Base-by-base conservation (phyloP, 1,139 yeast genomes). In the Trichomonascaceae sp. region DNA sequence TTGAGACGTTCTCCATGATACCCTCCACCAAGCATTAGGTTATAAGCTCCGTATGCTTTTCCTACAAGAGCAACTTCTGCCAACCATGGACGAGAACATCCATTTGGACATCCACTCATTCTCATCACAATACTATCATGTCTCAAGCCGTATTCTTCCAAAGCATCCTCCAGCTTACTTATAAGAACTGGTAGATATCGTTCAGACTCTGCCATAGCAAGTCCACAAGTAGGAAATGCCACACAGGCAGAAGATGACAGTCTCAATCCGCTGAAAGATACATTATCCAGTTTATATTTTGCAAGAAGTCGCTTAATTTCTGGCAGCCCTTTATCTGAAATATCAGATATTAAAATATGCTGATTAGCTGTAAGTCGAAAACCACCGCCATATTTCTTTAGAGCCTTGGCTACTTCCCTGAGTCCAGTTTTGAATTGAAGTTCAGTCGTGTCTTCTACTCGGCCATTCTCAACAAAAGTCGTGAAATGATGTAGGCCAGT, bases 41-140 rank as follows among this genome's bases (percentile, higher is more conserved):
- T 93, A 74, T 93, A 93, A 12, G 96, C 91, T 53, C 96, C 96
- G 58, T 78, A 82, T 0, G 98, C 97, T 71, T 93, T 93, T 72
- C 99, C 99, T 53, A 93, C 96, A 58, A 89, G 78, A 0, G 98
- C 98, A 56, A 93, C 83, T 72, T 93, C 99, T 2, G 97, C 98
- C 53, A 93, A 75, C 97, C 97, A 93, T 20, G 98, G 98, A 71
- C 99, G 84, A 27, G 99, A 93, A 78, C 99, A 93, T 61, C 98
- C 99, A 70, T 93, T 93, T 55, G 98, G 97, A 79, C 99, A 93
- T 59, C 99, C 99, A 46, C 98, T 90, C 97, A 93, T 91, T 75
- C 99, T 84, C 96, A 93, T 87, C 36, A 90, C 96, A 62, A 93
- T 81, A 7, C 96, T 84, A 70, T 93, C 98, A 67, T 90, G 96